Conservation (phyloP, 2,329 filamentous ascomycete species). For the Botrytis fabae region DNA sequence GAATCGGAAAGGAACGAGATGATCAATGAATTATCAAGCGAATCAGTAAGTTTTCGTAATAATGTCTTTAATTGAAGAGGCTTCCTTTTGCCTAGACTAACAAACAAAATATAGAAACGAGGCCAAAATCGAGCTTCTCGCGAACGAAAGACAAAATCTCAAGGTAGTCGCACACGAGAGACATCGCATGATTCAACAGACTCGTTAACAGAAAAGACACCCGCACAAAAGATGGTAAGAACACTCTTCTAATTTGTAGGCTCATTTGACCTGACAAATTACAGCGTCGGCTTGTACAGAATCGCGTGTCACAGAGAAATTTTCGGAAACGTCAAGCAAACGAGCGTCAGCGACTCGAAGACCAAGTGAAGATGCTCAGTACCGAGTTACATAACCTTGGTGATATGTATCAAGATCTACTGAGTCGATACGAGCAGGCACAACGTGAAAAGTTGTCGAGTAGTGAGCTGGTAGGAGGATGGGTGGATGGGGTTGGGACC, state of each 20-base stretch:
- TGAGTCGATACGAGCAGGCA: constrained; percentile 19
- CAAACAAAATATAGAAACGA: constrained; percentile 9
- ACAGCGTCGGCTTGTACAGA: constrained; percentile 23
- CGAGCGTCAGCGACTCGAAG: constrained; percentile 19
- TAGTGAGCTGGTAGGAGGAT: constrained; percentile 14
- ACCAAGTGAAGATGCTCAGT: constrained; percentile 24
- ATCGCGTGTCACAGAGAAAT: constrained; percentile 23
- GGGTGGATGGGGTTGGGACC: constrained; percentile 1
- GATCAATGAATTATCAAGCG: neutral
- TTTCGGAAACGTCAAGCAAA: constrained; percentile 25
- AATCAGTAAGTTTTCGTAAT: neutral
- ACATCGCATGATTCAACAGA: constrained; percentile 25
- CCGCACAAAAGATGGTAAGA: constrained; percentile 23
- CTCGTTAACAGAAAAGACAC: constrained; percentile 20
- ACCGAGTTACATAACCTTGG: constrained; percentile 18
- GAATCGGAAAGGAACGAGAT: constrained; percentile 16
- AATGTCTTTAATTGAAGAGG: neutral
- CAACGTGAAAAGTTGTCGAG: constrained; percentile 17
- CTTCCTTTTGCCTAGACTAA: neutral
- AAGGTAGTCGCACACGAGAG: constrained; percentile 21
- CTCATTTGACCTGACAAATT: neutral
- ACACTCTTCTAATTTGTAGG: neutral
- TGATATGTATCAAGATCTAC: constrained; percentile 20
- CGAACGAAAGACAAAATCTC: constrained; percentile 14
- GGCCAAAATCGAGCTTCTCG: constrained; percentile 8